These are phyloP conservation scores for Aspergillus pseudoviridinutans DNA, from an alignment of 2,329 filamentous ascomycete species.

Conservation along the genomic window DNA sequence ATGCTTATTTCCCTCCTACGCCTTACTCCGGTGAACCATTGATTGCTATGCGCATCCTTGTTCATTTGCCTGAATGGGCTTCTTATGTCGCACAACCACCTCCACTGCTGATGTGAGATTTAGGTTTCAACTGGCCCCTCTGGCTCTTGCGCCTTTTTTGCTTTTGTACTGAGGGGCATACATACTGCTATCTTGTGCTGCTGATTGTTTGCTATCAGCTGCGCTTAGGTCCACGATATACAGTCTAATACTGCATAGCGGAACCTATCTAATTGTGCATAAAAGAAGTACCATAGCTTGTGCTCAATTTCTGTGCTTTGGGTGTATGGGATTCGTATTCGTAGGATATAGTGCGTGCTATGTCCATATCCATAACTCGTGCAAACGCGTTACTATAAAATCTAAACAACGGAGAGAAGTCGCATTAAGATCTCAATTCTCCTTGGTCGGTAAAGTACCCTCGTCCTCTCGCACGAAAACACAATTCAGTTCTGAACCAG, in stretches of 20 bases:
- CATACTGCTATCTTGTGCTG: not conserved
- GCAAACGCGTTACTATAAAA: not conserved
- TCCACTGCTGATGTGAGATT: not conserved
- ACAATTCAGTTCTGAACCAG: conserved; percentile 37
- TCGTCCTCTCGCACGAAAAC: conserved; percentile 33
- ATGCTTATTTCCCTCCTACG: not conserved
- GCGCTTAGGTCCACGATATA: not conserved
- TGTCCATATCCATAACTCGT: not conserved
- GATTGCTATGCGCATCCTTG: not conserved
- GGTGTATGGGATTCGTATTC: not conserved
- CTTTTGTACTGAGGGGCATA: not conserved
- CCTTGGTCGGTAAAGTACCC: not conserved
- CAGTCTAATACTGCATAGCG: not conserved
- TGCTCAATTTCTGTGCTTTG: not conserved
- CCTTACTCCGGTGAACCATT: not conserved
- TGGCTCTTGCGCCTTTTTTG: not conserved
- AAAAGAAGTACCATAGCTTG: not conserved
- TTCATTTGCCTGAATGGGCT: not conserved
- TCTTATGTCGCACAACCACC: not conserved
- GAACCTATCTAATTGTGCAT: not conserved
- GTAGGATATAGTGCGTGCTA: not conserved
- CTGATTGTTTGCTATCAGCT: not conserved
- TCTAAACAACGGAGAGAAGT: not conserved
- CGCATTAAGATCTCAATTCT: not conserved
- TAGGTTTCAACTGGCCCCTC: not conserved